Percentiles rank a stretch among this genome's conserved stretches.
Evolutionary conservation across 768 basidiomycete genomes (phyloP).

Genomic region (Tylopilus balloui): DNA sequence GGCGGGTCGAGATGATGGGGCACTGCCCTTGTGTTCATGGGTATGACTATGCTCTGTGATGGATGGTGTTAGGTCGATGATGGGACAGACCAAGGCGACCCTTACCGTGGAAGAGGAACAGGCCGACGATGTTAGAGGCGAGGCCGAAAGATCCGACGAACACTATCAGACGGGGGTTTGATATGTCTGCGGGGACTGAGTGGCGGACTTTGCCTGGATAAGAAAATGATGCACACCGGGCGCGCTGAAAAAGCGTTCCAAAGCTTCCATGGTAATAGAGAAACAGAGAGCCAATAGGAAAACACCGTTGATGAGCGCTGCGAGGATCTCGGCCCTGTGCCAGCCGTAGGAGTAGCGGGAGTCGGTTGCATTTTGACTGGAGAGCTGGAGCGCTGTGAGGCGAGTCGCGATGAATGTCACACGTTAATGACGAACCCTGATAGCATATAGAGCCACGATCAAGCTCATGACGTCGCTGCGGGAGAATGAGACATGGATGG

Average conservation of each 20-base stretch:
- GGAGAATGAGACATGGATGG: slow-evolving; percentile 10
- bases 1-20: slow-evolving; percentile 36
- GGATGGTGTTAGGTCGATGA: slow-evolving; percentile 9
- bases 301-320: slow-evolving; percentile 93
- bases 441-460: slow-evolving; percentile 91
- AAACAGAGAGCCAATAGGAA: slow-evolving; percentile 96
- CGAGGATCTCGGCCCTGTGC: slow-evolving; percentile 96
- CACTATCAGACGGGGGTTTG: slow-evolving; percentile 83
- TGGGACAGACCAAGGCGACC: neutral
- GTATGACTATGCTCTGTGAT: slow-evolving; percentile 60
- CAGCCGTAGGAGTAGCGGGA: slow-evolving; percentile 96
- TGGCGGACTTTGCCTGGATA: neutral
- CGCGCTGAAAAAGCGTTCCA: slow-evolving; percentile 83
- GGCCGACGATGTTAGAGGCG: slow-evolving; percentile 85
- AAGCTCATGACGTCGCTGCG: slow-evolving; percentile 94
- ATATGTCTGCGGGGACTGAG: slow-evolving; percentile 58
- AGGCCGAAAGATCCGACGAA: slow-evolving; percentile 87
- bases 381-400: slow-evolving; percentile 46
- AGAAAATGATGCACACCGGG: slow-evolving; percentile 48
- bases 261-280: slow-evolving; percentile 88
- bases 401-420: slow-evolving; percentile 6
- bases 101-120: slow-evolving; percentile 93
- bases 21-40: slow-evolving; percentile 42
- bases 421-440: slow-evolving; percentile 48
- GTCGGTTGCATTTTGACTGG: slow-evolving; percentile 52